These are phyloP conservation scores for Arthrinium phaeospermum DNA, from an alignment of 2,329 filamentous ascomycete genomes.

Conservation along the genomic window DNA sequence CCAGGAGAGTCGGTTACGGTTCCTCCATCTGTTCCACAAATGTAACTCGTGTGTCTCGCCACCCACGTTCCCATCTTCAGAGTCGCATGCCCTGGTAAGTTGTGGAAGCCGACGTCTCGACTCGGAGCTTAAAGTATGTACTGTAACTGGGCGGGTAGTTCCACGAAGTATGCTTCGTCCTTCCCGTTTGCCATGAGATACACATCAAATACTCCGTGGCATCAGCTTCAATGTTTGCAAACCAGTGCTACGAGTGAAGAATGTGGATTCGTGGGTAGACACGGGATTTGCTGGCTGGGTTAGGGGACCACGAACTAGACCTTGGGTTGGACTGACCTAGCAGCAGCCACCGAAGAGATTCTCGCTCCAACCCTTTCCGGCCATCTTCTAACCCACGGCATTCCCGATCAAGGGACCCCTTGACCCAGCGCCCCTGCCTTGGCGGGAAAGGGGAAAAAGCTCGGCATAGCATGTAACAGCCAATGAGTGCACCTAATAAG, in stretches of 20 bases:
- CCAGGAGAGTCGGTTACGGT: not conserved
- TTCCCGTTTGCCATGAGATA: not conserved
- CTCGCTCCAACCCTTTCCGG: not conserved
- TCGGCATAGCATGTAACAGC: not conserved
- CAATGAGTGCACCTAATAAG: too few relatives aligned
- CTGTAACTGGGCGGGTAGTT: not conserved
- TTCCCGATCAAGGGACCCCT: slow-evolving; percentile 9
- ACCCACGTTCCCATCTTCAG: not conserved
- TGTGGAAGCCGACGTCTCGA: not conserved
- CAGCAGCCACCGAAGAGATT: not conserved
- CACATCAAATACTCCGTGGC: not conserved
- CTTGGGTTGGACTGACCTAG: not conserved
- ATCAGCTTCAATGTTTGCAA: not conserved
- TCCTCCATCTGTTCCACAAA: not conserved
- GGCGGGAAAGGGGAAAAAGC: not conserved
- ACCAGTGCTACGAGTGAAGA: not conserved
- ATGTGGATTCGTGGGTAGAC: not conserved
- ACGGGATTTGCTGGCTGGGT: not conserved
- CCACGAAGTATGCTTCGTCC: not conserved
- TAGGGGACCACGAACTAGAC: not conserved
- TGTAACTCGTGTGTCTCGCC: slow-evolving; percentile 5
- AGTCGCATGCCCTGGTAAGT: not conserved
- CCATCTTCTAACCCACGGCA: not conserved
- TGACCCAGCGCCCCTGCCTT: not conserved
- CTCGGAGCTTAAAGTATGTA: not conserved